Percentiles rank a stretch among this genome's conserved stretches.
phyloP scores from a whole-genome alignment of 2,329 filamentous ascomycete genomes.

The Xylaria polymorpha region DNA sequence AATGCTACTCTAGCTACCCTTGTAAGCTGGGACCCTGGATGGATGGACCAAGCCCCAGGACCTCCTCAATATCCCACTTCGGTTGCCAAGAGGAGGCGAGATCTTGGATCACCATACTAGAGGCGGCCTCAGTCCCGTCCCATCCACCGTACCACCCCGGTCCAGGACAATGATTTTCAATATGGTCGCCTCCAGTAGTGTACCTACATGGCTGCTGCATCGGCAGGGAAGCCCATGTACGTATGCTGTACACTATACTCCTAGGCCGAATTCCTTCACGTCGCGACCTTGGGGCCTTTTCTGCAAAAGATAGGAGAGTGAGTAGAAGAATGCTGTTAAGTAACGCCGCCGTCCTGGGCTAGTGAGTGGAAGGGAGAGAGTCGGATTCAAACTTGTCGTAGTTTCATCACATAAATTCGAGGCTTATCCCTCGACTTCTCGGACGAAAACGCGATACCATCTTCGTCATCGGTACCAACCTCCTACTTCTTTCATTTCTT shows the following conservation, averaged over 20 bases:
- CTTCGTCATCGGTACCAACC: conserved; percentile 31
- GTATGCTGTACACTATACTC: conserved; percentile 15
- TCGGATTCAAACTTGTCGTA: neutral
- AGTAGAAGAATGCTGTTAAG: neutral
- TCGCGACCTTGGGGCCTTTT: neutral
- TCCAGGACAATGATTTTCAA: conserved; percentile 12
- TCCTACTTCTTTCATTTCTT: conserved; percentile 33
- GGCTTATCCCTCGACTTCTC: conserved; percentile 22
- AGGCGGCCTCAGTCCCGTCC: conserved; percentile 30
- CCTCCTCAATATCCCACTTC: conserved; percentile 24
- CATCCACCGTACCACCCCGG: conserved; percentile 22
- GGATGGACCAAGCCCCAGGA: conserved; percentile 21
- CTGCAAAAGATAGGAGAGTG: neutral
- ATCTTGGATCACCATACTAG: conserved; percentile 28
- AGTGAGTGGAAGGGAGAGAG: conserved; percentile 7
- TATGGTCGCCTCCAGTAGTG: neutral
- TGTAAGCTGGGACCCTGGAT: conserved; percentile 7
- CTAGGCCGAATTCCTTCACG: conserved; percentile 7
- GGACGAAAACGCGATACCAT: conserved; percentile 27
- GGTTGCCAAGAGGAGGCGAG: conserved; percentile 35
- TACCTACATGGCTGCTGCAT: conserved; percentile 19
- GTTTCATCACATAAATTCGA: conserved; percentile 39
- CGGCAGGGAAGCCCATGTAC: conserved; percentile 23
- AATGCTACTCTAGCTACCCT: conserved; percentile 23
- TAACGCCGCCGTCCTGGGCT: neutral